Evolutionary conservation across 495 filamentous ascomycete genomes (phyloP).

Genomic region (Tuber calosporum): DNA sequence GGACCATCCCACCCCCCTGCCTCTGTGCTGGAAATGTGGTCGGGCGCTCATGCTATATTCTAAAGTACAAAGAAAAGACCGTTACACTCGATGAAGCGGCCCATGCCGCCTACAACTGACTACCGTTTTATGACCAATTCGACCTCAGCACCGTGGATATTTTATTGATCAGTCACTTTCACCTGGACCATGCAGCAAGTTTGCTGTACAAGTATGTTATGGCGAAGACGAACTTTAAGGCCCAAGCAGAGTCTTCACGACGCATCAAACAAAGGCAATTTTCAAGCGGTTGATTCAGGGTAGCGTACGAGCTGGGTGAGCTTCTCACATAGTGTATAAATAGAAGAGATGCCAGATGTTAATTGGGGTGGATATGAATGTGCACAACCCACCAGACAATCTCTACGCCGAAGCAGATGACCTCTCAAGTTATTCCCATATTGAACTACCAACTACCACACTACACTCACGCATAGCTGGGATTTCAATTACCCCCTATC

Average conservation of each 20-base stretch:
- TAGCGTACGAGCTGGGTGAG: conserved; percentile 71
- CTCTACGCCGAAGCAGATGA: conserved; percentile 94
- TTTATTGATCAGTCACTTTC: conserved; percentile 97
- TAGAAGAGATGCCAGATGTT: not conserved
- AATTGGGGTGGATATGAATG: conserved; percentile 24
- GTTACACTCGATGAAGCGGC: conserved; percentile 98
- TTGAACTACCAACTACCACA: conserved; percentile 97
- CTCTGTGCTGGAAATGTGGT: conserved; percentile 95
- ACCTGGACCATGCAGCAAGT: conserved; percentile 92
- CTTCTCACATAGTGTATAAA: not conserved
- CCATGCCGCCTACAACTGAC: conserved; percentile 90
- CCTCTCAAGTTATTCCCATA: conserved; percentile 79
- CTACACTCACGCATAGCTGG: conserved; percentile 92
- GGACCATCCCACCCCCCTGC: conserved; percentile 79
- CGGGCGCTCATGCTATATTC: conserved; percentile 91
- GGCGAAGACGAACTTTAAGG: conserved; percentile 94
- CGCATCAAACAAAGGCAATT: conserved; percentile 96
- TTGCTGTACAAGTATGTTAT: conserved; percentile 95
- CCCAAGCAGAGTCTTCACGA: conserved; percentile 98
- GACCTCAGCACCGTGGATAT: conserved; percentile 95
- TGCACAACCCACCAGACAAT: conserved; percentile 39
- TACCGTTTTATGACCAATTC: conserved; percentile 98
- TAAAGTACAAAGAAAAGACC: conserved; percentile 98
- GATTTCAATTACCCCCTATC: conserved; percentile 92
- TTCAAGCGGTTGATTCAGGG: conserved; percentile 99